Base-by-base conservation (phyloP, 371 early-diverging fungal genomes). In the Actinomortierella ambigua region DNA sequence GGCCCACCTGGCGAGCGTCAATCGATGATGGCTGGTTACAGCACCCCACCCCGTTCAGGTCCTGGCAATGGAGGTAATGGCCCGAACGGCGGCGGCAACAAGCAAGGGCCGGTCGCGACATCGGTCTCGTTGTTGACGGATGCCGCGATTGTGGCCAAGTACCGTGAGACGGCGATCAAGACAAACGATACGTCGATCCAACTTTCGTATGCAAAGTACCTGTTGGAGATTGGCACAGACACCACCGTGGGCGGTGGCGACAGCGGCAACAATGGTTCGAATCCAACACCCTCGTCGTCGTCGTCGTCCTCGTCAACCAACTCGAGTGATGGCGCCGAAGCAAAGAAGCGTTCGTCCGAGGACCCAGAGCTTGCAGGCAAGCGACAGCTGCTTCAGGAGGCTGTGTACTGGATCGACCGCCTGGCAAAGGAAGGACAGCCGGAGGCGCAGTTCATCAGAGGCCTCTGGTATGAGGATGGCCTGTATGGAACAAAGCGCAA, bases 121-220 rank as follows among this genome's bases (percentile, higher is more conserved):
- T 71, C 71, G 13, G 50, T 71, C 48, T 71, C 71, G 8, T 53
- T 71, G 9, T 44, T 71, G 29, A 62, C 71, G 2, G 71, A 71
- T 52, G 62, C 66, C 1, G 63, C 66, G 6, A 50, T 71, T 34
- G 24, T 71, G 39, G 65, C 71, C 15, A 71, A 71, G 48, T 91
- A 91, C 57, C 81, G 91, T n/a, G 84, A 83, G 23, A 86, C 89
- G 58, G 92, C 92, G 17, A 82, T 77, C 69, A 89, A 90, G 69
- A 89, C 90, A n/a, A 81, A 85, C 55, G 86, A 89, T 57, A 70
- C 77, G 24, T 69, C 84, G 13, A 85, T 83, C 34, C 92, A 91
- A 71, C 52, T 89, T 53, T 85, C 89, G 28, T 91, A 87, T 67
- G 89, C 90, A 9, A 87, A 88, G 76, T 91, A 88, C 61, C 71